Evolutionary conservation across 2,329 filamentous ascomycete genomes (phyloP), one percentile per base, ranked within the genome.

Genomic region (Colletotrichum phormii): DNA sequence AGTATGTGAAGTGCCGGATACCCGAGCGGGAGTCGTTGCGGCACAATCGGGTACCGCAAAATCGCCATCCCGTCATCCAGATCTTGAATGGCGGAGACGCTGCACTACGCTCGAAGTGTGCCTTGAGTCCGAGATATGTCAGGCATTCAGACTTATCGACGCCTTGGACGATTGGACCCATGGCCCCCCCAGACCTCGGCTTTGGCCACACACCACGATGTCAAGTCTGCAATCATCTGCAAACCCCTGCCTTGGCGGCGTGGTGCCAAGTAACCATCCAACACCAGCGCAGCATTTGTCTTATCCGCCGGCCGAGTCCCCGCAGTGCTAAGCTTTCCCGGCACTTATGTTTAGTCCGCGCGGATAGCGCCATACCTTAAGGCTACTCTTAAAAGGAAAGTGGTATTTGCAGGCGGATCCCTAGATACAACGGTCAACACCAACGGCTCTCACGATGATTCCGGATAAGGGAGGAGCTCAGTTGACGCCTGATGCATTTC

Each of bases 381-480:
- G 35, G 46, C 29, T 12, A 49, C 37, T 57, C 61, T 15, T 35
- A 61, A 49, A 12, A 72, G 70, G 70, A 70, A 72, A 61, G 70
- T 72, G 66, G 70, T 72, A 70, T 55, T 22, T 29, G 26, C 54
- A 54, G 53, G 33, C 22, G 64, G 63, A 15, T 1, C 58, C 68
- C 66, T 55, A 29, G 22, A 33, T 33, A 18, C 31, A 46, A 61
- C 31, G 29, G 11, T 24, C 46, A 37, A 49, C 66, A 29, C 31
- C 60, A 61, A 18, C n/a, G 60, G 22, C 46, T 18, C 18, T 59
- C 66, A 26, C 35, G 66, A 72, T 70, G 63, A 31, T 71, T 64
- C 70, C 70, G 22, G 18, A 70, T 49, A 22, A 64, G 67, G 66
- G 60, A 70, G 70, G 70, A 72, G 70, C 31, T 72, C 61, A n/a